Evolutionary conservation across 1,284 basidiomycete species (phyloP), one percentile per base, ranked within the genome.

Genomic region (Trichosporon sp.): DNA sequence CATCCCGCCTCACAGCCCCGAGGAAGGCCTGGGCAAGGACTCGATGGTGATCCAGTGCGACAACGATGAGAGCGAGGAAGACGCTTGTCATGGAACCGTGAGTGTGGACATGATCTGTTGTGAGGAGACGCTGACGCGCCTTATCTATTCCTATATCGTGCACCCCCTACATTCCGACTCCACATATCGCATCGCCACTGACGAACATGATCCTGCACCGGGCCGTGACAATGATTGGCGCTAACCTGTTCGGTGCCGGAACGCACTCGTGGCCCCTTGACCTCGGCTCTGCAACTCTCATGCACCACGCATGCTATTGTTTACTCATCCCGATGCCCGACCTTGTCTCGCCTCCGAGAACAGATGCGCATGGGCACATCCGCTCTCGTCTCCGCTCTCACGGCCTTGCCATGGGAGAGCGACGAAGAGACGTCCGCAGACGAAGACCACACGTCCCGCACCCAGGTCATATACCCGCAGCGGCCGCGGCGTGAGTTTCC

Each of bases 301-400:
- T 7, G 14, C n/a, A 56, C 51, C 26, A 11, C 51, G 51, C 51
- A 56, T 31, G 51, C 51, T 26, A 56, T 56, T 56, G 51, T 56
- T 56, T 56, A 21, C 19, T 56, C 51, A 56, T 21, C 51, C 51
- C 51, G 51, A 61, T 61, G 56, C 11, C 56, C 56, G 56, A 61
- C 6, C 26, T 16, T 31, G 12, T 19, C 26, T 56, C 51, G 51
- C 51, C 26, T 11, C 26, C 31, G 31, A 26, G 21, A 40, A 63
- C 21, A 84, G 81, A 78, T 80, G 38, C 79, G 78, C 16, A 79
- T 80, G 78, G 81, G 81, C 14, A 78, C 81, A 14, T 82, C 81
- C 4, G 81, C 81, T n/a, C 76, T 84, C 35, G 74, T 84, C 32
- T 82, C 81, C 0, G 81, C 81, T 2, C 72, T 84, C 35, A 80